Base-by-base conservation (phyloP, 2,329 filamentous ascomycete species). In the Blumeriella jaapii region DNA sequence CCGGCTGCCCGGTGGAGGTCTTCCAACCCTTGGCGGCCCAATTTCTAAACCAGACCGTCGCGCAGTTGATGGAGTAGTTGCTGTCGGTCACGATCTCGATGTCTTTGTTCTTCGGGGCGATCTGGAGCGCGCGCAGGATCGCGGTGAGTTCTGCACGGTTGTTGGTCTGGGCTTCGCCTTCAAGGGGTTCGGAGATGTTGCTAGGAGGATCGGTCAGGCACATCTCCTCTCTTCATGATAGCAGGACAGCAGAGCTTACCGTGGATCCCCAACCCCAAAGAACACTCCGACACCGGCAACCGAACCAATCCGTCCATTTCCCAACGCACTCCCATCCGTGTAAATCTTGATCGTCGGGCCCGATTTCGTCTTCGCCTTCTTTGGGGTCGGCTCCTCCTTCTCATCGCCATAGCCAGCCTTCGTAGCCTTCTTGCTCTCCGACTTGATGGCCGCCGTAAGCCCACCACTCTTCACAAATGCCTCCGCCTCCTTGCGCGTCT, bases 111-210 rank as follows among this genome's bases (percentile, higher is more conserved):
- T 71, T 60, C 1, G 82, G 78, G 2, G 78, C 75, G 29, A 79
- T 71, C 52, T 95, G 76, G 14, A 96, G 67, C 1, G 87, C 87
- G 38, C 87, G 80, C 18, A 83, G 65, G 44, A 96, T 80, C 6
- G 86, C 91, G 15, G 82, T 87, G 39, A 98, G 66, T 61, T 98
- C 91, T n/a, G 89, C 91, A 3, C 91, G 82, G 58, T 96, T 85
- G 56, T 98, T 98, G 1, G 91, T 96, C 60, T 96, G 91, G 7
- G 68, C 37, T 4, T 16, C 15, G 12, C 55, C 55, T 24, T 44
- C 32, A 1, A 58, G 42, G 20, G 46, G 40, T 37, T 56, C 55
- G 11, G 55, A 55, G 19, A 58, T 60, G 51, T 82, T 82, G 47
- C 74, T 77, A 7, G 43, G 12, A n/a, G 6, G 23, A 8, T 38